These are phyloP conservation scores for Balakata baccata DNA, from an alignment of 345 rosid species.

Conservation along the genomic window DNA sequence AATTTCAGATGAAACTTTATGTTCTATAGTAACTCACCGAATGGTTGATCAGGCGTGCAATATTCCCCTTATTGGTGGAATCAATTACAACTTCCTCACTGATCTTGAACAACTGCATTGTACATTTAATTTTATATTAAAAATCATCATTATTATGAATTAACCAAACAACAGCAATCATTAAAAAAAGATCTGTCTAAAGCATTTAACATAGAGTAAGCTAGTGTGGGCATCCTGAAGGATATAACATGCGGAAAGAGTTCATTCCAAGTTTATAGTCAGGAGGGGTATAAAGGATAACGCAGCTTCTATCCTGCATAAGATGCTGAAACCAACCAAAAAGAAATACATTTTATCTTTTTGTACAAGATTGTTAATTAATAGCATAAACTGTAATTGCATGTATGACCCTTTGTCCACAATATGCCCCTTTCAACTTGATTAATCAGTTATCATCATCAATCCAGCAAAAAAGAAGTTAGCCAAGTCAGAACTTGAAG, in stretches of 20 bases:
- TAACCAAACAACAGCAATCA: neutral
- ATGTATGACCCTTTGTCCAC: neutral
- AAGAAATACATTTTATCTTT: neutral
- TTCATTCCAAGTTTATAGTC: too few species aligned
- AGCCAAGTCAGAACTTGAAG: too few species aligned
- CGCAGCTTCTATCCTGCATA: neutral
- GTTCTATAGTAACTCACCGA: slow-evolving; percentile 46
- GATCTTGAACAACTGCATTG: slow-evolving; percentile 76
- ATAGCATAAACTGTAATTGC: neutral
- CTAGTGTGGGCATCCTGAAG: too few species aligned
- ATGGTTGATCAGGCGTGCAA: slow-evolving; percentile 91
- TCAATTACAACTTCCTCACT: slow-evolving; percentile 94
- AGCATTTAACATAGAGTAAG: neutral
- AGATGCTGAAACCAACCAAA: neutral
- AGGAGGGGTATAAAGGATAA: neutral
- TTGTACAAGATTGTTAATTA: neutral
- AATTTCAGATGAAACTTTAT: neutral
- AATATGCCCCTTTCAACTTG: neutral
- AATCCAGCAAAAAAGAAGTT: too few species aligned
- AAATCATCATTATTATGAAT: slow-evolving; percentile 11
- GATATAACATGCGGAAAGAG: too few species aligned
- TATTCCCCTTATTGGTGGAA: slow-evolving; percentile 87
- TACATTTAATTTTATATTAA: slow-evolving; percentile 14
- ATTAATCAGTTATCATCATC: too few species aligned
- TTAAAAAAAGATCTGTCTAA: slow-evolving; percentile 8